A percentile compares a stretch with the other conserved stretches of the same genome.
phyloP scores from a whole-genome alignment of 352 stramenopile species.

The Phytopythium kandeliae region DNA sequence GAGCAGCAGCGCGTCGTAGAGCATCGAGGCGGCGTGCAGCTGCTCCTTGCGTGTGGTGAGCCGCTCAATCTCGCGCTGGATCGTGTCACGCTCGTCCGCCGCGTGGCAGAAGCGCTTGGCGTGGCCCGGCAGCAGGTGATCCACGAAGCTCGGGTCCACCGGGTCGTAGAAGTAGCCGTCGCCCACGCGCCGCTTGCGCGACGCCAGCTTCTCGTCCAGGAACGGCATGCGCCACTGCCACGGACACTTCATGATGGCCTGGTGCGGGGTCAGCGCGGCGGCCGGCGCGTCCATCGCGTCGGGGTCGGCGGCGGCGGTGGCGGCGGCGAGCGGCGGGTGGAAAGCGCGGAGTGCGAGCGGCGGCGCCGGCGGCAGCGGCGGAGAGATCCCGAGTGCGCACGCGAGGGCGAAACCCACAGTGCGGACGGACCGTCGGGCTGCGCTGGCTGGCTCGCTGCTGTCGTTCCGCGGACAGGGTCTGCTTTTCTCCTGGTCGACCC shows the following conservation, averaged over 20 bases:
- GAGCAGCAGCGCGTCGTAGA: conserved; percentile 30
- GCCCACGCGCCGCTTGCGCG: conserved; percentile 78
- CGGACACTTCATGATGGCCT: conserved; percentile 85
- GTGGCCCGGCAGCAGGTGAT: conserved; percentile 72
- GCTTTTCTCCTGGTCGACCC: not conserved
- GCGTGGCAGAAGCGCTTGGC: conserved; percentile 82
- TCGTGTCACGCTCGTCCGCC: conserved; percentile 76
- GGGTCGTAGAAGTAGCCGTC: conserved; percentile 83
- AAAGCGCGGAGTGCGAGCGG: no score
- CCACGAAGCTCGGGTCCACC: conserved; percentile 81
- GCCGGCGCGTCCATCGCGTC: conserved; percentile 46
- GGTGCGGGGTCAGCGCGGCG: conserved; percentile 48
- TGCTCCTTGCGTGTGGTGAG: conserved; percentile 70
- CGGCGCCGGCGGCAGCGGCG: no score
- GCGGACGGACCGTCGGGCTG: not conserved
- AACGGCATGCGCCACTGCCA: conserved; percentile 86
- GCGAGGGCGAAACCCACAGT: conserved; percentile 4
- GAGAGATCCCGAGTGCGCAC: no score
- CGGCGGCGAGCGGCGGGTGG: not conserved
- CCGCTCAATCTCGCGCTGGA: conserved; percentile 77
- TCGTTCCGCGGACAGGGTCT: conserved; percentile 2
- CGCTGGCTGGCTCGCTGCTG: not conserved
- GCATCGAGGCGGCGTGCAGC: conserved; percentile 17
- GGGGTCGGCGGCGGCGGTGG: no score
- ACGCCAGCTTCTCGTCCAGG: conserved; percentile 75